Conservation (phyloP, 306 rosid genomes). For the Chamaecrista fasciculata region DNA sequence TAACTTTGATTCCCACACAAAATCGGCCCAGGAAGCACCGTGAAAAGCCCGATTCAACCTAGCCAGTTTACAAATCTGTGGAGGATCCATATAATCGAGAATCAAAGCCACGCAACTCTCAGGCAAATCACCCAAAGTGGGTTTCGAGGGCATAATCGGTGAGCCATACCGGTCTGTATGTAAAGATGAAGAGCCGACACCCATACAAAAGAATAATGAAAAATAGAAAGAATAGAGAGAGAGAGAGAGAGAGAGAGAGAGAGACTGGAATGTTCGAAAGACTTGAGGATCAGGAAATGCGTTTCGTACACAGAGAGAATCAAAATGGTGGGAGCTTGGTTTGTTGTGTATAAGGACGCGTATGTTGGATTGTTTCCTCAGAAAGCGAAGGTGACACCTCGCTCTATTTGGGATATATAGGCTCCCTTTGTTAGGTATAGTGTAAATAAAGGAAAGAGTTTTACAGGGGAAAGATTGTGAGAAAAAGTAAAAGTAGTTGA, state of each 20-base stretch:
- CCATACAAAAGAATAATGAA: conserved; percentile 36
- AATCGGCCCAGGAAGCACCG: conserved; percentile 75
- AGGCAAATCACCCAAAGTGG: conserved; percentile 63
- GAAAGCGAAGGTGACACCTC: not conserved
- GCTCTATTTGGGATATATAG: no score
- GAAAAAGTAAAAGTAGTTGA: no score
- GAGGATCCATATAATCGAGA: conserved; percentile 51
- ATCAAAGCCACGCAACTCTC: conserved; percentile 69
- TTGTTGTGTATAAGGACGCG: not conserved
- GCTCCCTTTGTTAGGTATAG: no score
- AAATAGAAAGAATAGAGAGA: not conserved
- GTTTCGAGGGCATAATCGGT: conserved; percentile 21
- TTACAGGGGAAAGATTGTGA: no score
- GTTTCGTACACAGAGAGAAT: not conserved
- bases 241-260: not conserved
- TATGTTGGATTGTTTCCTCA: conserved; percentile 32
- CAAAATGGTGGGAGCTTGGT: conserved; percentile 13
- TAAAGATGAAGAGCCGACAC: conserved; percentile 36
- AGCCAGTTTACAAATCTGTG: conserved; percentile 57
- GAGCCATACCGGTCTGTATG: conserved; percentile 30
- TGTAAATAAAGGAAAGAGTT: no score
- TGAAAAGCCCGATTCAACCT: conserved; percentile 62
- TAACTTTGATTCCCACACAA: conserved; percentile 73
- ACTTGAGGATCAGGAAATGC: not conserved
- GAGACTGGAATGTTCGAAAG: not conserved